Evolutionary conservation across 2,329 filamentous ascomycete species (phyloP).

Genomic region (Sordariomycetes sp.): DNA sequence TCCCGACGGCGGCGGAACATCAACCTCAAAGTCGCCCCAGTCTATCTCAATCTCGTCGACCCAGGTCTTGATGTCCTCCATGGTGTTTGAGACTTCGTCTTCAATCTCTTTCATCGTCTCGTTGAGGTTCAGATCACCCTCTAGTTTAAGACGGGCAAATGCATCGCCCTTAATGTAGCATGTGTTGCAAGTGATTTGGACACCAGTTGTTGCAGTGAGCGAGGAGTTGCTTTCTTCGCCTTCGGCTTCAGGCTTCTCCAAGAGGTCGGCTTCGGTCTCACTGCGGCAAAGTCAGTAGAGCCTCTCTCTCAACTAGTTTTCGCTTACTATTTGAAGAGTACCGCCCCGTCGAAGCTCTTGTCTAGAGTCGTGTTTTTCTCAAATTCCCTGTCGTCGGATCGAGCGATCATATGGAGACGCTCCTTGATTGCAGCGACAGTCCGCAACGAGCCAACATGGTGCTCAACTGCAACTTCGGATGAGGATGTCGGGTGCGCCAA

Average conservation of each 20-base stretch:
- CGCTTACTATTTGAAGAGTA: constrained; percentile 22
- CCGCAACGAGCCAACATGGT: too few species aligned
- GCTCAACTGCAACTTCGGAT: too few species aligned
- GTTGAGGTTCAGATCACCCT: constrained; percentile 27
- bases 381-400: constrained; percentile 2
- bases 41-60: constrained; percentile 3
- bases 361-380: constrained; percentile 22
- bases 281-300: too few species aligned
- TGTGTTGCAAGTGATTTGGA: constrained; percentile 35
- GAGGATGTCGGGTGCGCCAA: too few species aligned
- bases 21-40: constrained; percentile 20
- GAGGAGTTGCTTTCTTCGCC: too few species aligned
- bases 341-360: constrained; percentile 27
- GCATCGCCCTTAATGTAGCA: constrained; percentile 42
- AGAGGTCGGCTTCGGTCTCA: background rate
- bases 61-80: constrained; percentile 11
- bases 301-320: constrained; percentile 6
- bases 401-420: too few species aligned
- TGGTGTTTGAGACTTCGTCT: constrained; percentile 7
- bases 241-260: background rate
- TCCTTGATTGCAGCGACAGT: too few species aligned
- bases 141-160: constrained; percentile 29
- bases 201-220: too few species aligned
- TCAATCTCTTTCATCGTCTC: constrained; percentile 23
- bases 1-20: constrained; percentile 13